Conservation (phyloP, 1,284 basidiomycete genomes). For the Pyrrhoderma noxium region DNA sequence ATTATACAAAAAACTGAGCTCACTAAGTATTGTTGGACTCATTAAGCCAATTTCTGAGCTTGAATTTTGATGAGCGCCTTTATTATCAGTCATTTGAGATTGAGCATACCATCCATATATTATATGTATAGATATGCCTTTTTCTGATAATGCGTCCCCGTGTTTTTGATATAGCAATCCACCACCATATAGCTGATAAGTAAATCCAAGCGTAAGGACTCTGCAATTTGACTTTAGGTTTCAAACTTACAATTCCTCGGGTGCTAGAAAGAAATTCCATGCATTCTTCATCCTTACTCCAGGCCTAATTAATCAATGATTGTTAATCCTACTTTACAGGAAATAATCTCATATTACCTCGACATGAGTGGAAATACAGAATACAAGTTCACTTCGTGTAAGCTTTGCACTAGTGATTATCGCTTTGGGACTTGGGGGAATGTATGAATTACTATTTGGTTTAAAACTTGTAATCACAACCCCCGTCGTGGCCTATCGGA, state of each 20-base stretch:
- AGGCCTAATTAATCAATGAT: conserved; percentile 21
- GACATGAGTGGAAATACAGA: conserved; percentile 10
- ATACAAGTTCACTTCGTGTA: conserved; percentile 7
- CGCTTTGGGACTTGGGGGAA: conserved; percentile 15
- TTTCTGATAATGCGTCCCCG: conserved; percentile 22
- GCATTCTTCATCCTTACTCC: neutral
- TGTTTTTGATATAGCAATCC: conserved; percentile 23
- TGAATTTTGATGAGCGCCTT: neutral
- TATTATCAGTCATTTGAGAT: too few species aligned
- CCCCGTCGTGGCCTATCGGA: conserved; percentile 3
- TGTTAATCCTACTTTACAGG: too few species aligned
- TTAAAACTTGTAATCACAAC: conserved; percentile 11
- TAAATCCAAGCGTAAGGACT: too few species aligned
- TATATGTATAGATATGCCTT: conserved; percentile 23
- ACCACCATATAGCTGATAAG: conserved; percentile 25
- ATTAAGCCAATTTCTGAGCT: conserved; percentile 22
- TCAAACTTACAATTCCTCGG: neutral
- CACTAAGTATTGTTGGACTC: conserved; percentile 20
- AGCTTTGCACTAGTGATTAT: neutral
- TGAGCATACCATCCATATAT: conserved; percentile 24
- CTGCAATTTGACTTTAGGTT: too few species aligned
- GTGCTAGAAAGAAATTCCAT: neutral
- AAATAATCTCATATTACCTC: too few species aligned
- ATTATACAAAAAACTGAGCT: too few species aligned
- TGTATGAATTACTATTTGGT: conserved; percentile 8